Evolutionary conservation across 75 land plant species (phyloP).

Genomic region (Cunninghamia lanceolata): DNA sequence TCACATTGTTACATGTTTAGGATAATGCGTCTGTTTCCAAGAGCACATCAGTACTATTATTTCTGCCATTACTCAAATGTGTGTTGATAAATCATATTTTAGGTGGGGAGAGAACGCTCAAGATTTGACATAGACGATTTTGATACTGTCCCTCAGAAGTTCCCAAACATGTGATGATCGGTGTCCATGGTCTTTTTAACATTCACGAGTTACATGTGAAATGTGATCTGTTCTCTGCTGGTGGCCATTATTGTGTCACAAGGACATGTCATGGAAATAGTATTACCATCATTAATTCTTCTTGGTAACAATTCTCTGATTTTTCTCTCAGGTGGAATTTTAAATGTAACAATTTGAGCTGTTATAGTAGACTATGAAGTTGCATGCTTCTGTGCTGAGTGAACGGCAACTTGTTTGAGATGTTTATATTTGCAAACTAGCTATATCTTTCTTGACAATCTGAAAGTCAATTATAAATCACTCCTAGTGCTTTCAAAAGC

Average conservation of each 20-base stretch:
- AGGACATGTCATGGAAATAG: neutral
- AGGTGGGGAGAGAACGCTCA: constrained; percentile 86
- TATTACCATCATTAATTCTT: neutral
- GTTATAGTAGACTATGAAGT: neutral
- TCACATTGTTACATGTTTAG: neutral
- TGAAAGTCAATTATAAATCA: neutral
- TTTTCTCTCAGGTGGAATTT: neutral
- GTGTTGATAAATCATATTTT: constrained; percentile 3
- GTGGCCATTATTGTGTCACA: neutral
- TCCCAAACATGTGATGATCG: neutral
- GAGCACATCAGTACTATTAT: neutral
- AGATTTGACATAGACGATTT: constrained; percentile 92
- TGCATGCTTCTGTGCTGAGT: neutral
- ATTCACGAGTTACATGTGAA: neutral
- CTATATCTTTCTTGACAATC: neutral
- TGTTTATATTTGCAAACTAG: neutral
- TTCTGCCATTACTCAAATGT: neutral
- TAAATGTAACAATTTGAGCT: neutral
- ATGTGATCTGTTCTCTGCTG: neutral
- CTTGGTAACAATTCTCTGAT: neutral
- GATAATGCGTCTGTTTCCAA: neutral
- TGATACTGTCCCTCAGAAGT: constrained; percentile 86
- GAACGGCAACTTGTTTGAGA: neutral
- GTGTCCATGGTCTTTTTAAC: neutral
- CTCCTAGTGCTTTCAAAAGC: neutral